These are phyloP conservation scores for Diaporthe caulivora DNA, from an alignment of 2,329 filamentous ascomycete species.

Conservation along the genomic window DNA sequence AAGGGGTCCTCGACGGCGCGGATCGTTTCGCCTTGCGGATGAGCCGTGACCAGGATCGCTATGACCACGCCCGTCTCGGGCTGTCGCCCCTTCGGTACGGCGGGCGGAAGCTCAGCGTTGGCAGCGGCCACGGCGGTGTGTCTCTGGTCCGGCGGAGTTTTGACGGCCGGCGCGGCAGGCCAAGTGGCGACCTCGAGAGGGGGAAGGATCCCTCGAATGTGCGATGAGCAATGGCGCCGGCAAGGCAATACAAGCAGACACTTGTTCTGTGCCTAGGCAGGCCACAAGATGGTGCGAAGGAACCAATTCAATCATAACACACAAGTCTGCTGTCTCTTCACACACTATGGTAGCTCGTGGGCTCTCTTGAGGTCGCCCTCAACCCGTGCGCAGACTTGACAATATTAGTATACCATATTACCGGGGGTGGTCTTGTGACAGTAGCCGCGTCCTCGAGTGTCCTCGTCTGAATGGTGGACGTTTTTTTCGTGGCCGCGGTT, in stretches of 20 bases:
- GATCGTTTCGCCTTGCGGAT: slow-evolving; percentile 19
- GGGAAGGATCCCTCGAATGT: slow-evolving; percentile 35
- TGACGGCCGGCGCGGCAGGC: slow-evolving; percentile 36
- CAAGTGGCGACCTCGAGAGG: slow-evolving; percentile 40
- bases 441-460: slow-evolving; percentile 22
- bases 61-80: slow-evolving; percentile 33
- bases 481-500: not conserved
- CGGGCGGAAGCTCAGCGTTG: slow-evolving; percentile 36
- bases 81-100: slow-evolving; percentile 38
- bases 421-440: not conserved
- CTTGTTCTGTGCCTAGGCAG: not conserved
- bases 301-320: not conserved
- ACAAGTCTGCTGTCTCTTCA: not conserved
- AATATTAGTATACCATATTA: slow-evolving; percentile 19
- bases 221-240: not conserved
- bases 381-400: slow-evolving; percentile 8
- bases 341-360: not conserved
- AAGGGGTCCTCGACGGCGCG: slow-evolving; percentile 24
- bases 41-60: slow-evolving; percentile 34
- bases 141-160: slow-evolving; percentile 37
- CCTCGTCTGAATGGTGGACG: slow-evolving; percentile 13
- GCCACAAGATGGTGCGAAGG: not conserved
- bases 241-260: not conserved
- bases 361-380: not conserved
- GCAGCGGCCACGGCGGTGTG: slow-evolving; percentile 35